Evolutionary conservation across 1,284 basidiomycete genomes (phyloP).

Genomic region (Melampsora larici-populina): DNA sequence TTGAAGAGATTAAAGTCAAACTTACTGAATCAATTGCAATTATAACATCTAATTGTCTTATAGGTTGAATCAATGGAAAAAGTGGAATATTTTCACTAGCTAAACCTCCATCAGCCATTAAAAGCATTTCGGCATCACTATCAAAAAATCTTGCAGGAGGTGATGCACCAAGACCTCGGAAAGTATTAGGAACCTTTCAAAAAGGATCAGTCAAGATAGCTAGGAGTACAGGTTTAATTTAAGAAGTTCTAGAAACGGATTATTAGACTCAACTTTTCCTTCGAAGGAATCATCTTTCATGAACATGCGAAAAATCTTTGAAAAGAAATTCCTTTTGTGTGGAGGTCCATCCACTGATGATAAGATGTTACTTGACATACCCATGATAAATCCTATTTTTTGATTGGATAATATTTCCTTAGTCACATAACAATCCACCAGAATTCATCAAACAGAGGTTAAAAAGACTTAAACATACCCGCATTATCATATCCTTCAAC

Average conservation of each 20-base stretch:
- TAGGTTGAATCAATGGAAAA: constrained; percentile 39
- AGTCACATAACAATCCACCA: no score
- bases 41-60: constrained; percentile 34
- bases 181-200: constrained; percentile 21
- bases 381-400: constrained; percentile 24
- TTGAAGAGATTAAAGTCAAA: not conserved
- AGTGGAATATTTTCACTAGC: constrained; percentile 27
- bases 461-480: not conserved
- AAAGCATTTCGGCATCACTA: constrained; percentile 2
- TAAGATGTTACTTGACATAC: constrained; percentile 38
- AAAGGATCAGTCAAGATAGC: no score
- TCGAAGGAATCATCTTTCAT: constrained; percentile 38
- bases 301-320: constrained; percentile 10
- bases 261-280: constrained; percentile 36
- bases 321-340: constrained; percentile 12
- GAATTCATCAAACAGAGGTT: not conserved
- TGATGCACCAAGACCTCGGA: constrained; percentile 12
- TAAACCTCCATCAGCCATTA: constrained; percentile 33
- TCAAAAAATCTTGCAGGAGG: constrained; percentile 20
- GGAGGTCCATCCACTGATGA: constrained; percentile 12
- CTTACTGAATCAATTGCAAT: constrained; percentile 41
- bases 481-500: constrained; percentile 9
- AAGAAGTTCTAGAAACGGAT: no score
- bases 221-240: no score
- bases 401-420: no score